Percentiles rank a stretch among this genome's conserved stretches.
Evolutionary conservation across 169 alveolate species (phyloP).

Genomic region (Babesia ovata): DNA sequence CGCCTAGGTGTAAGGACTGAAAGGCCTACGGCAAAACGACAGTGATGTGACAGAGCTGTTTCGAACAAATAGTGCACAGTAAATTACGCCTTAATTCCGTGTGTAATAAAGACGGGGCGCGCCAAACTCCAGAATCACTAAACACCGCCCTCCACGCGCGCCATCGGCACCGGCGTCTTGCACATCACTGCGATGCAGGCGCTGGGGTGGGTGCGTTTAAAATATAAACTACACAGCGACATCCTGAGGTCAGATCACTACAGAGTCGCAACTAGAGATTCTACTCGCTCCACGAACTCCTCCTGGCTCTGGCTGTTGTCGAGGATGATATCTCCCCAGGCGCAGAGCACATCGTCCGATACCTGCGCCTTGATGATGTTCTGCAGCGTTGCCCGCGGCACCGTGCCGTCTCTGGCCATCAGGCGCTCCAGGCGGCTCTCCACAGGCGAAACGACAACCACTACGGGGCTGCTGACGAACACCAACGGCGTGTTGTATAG

Average conservation of each 20-base stretch:
- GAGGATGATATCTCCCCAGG: constrained; percentile 62
- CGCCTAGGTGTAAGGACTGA: too few relatives aligned
- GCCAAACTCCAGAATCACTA: neutral
- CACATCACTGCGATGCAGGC: too few relatives aligned
- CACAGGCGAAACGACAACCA: constrained; percentile 69
- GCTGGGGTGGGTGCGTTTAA: too few relatives aligned
- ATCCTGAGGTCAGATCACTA: neutral
- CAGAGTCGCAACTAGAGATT: neutral
- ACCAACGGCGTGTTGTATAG: constrained; percentile 76
- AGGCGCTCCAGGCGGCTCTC: constrained; percentile 72
- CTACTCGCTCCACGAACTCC: constrained; percentile 20
- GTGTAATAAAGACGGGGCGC: neutral
- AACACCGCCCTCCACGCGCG: neutral
- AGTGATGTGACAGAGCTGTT: too few relatives aligned
- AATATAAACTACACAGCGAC: neutral
- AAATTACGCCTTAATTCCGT: too few relatives aligned
- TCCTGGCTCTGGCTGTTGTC: constrained; percentile 40
- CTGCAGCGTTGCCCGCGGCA: constrained; percentile 69
- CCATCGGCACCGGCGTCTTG: neutral
- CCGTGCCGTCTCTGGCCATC: constrained; percentile 65
- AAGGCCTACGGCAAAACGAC: too few relatives aligned
- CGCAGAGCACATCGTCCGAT: constrained; percentile 36
- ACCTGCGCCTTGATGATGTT: constrained; percentile 71
- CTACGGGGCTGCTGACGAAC: constrained; percentile 72
- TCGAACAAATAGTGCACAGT: too few relatives aligned